Base-by-base conservation (phyloP, 306 rosid species). In the Malus asiatica region DNA sequence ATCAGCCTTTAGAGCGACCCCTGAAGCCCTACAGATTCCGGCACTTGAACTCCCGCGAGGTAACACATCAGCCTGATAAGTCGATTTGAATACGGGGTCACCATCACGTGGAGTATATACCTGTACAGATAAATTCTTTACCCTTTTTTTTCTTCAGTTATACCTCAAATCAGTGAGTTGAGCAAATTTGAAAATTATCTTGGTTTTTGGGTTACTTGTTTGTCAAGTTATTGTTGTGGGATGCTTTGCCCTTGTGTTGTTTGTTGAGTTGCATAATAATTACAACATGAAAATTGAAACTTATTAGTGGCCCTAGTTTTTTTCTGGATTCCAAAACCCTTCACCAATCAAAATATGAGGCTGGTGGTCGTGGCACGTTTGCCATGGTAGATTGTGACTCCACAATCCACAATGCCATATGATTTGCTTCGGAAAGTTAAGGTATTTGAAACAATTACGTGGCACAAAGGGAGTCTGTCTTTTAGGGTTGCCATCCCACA, bases 51-150 rank as follows among this genome's bases (percentile, higher is more conserved):
- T 70, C 66, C 4, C 52, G 35, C 55, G 6, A 80, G 79, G 77
- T 71, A 66, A 82, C 82, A 62, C 60, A 25, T 70, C 42, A 40
- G 27, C 35, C 53, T 15, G 75, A 69, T 72, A n/a, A 81, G 75
- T 73, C 68, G 15, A 51, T 57, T 75, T 65, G 59, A 64, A 45
- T 73, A 72, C 55, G 27, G 62, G 72, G 74, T 59, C 61, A 69
- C 52, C 75, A 69, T 71, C 57, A 71, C 73, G 78, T 53, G 67
- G 71, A 83, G 30, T 82, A 70, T 81, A 80, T 86, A 84, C 63
- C 38, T 89, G 97, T 89, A 87, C 82, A 89, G 85, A 83, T 53
- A 62, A 76, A 76, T 83, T 58, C 59, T 75, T 71, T 23, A 12
- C 62, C 35, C 8, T 73, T 59, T 35, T 29, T n/a, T 32, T 75